Evolutionary conservation across 2,329 filamentous ascomycete genomes (phyloP), one percentile per base, ranked within the genome.

Genomic region (Domatiomyces catenatus): DNA sequence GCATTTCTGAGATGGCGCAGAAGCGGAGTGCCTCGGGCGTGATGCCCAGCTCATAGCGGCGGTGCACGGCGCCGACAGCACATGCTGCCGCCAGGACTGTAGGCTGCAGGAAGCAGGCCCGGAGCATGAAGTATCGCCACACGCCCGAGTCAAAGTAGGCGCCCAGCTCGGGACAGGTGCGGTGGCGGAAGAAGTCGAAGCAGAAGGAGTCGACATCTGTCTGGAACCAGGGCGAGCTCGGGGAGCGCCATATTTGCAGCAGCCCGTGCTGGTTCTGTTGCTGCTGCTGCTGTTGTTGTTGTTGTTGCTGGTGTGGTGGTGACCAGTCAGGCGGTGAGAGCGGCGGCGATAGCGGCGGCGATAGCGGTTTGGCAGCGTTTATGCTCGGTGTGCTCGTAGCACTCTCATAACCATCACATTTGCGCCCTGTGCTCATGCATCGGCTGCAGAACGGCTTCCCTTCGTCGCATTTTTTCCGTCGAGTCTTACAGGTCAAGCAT

Each of bases 381-480:
- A 24, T 24, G 15, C n/a, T 19, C n/a, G 20, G n/a, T n/a, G n/a
- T n/a, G n/a, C n/a, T 18, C 36, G 18, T 26, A 48, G 26, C n/a
- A 24, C 47, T 3, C 6, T 39, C 48, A 50, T 64, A 64, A 26
- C 63, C 62, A 48, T 64, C 62, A 49, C 62, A 64, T 51, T 60
- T 60, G 19, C 63, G 59, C 24, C 63, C 63, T 17, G 63, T 64
- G 24, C 60, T 61, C 5, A 59, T 60, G 52, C 63, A 65, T 48
- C 59, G 54, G 15, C 50, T 47, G 51, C 62, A 64, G 24, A 46
- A 52, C 2, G 63, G 63, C 17, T 59, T 61, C n/a, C 58, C 57
- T 50, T 64, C 63, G 46, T 61, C 63, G 47, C 63, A 65, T 51
- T 65, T 65, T 43, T 64, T 60, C 15, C 61, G 57, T 48, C 63